These are phyloP conservation scores for Pseudogymnoascus sp. DNA, from an alignment of 2,329 filamentous ascomycete genomes.

Conservation along the genomic window DNA sequence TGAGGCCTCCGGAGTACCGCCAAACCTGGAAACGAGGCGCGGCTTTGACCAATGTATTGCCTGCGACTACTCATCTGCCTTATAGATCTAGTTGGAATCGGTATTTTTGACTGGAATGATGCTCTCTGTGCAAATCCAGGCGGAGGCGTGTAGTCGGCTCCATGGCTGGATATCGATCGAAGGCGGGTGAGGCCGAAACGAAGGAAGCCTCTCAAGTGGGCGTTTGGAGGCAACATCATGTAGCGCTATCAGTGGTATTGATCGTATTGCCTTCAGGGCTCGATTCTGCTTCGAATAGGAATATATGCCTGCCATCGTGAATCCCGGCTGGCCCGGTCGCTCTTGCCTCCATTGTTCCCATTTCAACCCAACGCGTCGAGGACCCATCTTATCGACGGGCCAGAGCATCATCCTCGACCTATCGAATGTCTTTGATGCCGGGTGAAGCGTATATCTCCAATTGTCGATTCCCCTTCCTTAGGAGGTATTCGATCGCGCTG, in stretches of 20 bases:
- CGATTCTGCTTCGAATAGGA: not conserved
- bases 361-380: not conserved
- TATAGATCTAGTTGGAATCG: not conserved
- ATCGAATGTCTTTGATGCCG: constrained; percentile 54
- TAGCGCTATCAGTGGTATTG: not conserved
- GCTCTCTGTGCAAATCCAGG: not conserved
- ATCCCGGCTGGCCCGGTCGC: not conserved
- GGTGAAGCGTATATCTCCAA: constrained; percentile 59
- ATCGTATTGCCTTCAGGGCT: not conserved
- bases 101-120: not conserved
- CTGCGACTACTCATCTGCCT: not conserved
- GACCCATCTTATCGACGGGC: not conserved
- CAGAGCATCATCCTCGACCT: not conserved
- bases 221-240: not conserved
- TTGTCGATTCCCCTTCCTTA: constrained; percentile 59
- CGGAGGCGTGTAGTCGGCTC: not conserved
- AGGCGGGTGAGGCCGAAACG: not conserved
- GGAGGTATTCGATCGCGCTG: constrained; percentile 58
- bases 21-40: not conserved
- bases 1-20: not conserved
- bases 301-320: not conserved
- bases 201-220: not conserved
- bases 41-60: not conserved
- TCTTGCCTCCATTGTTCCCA: not conserved
- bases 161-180: not conserved